Evolutionary conservation across 1,139 yeast genomes (phyloP).

Genomic region (Eremothecium sinecaudum): DNA sequence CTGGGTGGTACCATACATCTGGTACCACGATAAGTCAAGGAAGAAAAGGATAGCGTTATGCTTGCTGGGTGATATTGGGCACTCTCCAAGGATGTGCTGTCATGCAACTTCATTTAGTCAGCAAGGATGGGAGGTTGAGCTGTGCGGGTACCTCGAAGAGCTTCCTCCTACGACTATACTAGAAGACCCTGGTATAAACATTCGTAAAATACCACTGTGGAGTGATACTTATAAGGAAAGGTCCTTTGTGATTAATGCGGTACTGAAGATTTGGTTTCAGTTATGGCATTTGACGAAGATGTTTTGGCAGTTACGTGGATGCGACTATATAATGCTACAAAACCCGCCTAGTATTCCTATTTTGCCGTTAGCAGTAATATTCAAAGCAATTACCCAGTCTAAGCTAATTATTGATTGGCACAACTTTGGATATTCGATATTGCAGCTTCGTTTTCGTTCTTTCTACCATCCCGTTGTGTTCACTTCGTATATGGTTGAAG

Average conservation of each 20-base stretch:
- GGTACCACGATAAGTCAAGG: constrained; percentile 28
- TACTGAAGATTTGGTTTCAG: constrained; percentile 52
- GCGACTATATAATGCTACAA: constrained; percentile 67
- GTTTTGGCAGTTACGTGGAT: constrained; percentile 49
- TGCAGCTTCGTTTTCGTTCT: constrained; percentile 51
- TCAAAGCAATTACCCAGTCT: constrained; percentile 46
- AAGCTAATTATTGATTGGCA: constrained; percentile 90
- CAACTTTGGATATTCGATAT: constrained; percentile 77
- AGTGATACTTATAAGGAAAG: constrained; percentile 7
- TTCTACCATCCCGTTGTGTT: constrained; percentile 53
- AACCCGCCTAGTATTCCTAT: constrained; percentile 93
- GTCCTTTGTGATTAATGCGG: constrained; percentile 47
- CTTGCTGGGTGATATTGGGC: constrained; percentile 90
- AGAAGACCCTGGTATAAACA: constrained; percentile 44
- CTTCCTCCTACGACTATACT: constrained; percentile 42
- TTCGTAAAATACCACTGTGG: constrained; percentile 33
- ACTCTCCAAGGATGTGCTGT: constrained; percentile 90
- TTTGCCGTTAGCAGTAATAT: constrained; percentile 51
- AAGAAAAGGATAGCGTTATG: constrained; percentile 57
- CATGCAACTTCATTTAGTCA: constrained; percentile 75
- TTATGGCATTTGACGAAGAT: constrained; percentile 38
- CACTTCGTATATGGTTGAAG: constrained; percentile 50
- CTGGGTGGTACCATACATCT: constrained; percentile 28
- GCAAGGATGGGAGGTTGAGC: constrained; percentile 61
- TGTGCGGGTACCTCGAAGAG: constrained; percentile 76